phyloP scores from a whole-genome alignment of 345 rosid genomes.

The Brassica nigra region DNA sequence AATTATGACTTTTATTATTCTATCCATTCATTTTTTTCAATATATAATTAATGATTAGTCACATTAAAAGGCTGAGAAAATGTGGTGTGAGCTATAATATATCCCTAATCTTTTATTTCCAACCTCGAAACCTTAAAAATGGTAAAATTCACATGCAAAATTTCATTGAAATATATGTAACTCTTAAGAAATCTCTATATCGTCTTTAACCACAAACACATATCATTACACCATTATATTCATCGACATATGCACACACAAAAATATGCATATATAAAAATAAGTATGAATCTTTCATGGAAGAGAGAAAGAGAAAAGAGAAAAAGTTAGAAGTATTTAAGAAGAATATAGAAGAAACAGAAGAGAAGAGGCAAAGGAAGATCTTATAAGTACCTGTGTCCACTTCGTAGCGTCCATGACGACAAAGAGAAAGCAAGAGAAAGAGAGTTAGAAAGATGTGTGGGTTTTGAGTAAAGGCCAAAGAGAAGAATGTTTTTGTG shows the following conservation, averaged over 20 bases:
- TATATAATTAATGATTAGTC: not conserved
- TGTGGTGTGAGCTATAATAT: not conserved
- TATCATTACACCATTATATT: not conserved
- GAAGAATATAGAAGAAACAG: not conserved
- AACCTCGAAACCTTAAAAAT: not conserved
- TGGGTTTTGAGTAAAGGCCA: slow-evolving; percentile 32
- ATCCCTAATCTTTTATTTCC: not conserved
- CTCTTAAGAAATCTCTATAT: not conserved
- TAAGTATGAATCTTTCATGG: slow-evolving; percentile 1
- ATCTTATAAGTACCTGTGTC: slow-evolving; percentile 43
- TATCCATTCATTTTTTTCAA: not conserved
- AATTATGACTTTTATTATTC: not conserved
- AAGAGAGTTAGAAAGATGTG: not conserved
- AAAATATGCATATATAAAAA: not conserved
- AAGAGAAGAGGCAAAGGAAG: slow-evolving; percentile 16
- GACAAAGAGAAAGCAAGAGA: slow-evolving; percentile 46
- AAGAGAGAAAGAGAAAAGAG: not conserved
- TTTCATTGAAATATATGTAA: not conserved
- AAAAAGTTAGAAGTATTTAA: not conserved
- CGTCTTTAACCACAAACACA: not conserved
- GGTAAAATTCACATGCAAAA: not conserved
- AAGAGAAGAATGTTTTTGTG: slow-evolving; percentile 35
- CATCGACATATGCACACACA: not conserved
- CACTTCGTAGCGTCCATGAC: slow-evolving; percentile 49
- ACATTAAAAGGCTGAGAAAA: not conserved